Evolutionary conservation across 225 moss, liverwort and hornwort species (phyloP).

Genomic region (Physcomitrellopsis africana): DNA sequence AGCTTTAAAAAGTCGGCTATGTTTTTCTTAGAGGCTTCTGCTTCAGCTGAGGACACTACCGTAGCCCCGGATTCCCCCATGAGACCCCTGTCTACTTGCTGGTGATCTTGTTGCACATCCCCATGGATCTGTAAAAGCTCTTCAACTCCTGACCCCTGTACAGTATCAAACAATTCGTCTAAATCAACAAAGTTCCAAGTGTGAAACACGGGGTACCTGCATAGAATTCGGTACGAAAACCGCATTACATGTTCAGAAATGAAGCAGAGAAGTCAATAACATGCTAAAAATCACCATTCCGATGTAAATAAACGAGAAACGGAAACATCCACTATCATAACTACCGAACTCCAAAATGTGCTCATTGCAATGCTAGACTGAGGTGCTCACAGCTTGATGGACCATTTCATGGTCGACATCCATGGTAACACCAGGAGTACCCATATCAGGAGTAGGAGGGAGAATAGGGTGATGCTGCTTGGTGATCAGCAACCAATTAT

Average conservation of each 20-base stretch:
- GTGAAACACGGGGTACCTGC: neutral
- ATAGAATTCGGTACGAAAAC: neutral
- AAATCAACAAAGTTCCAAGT: conserved; percentile 13
- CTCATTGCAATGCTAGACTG: neutral
- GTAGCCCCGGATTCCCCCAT: conserved; percentile 72
- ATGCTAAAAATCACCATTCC: conserved; percentile 22
- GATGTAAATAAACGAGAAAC: conserved; percentile 15
- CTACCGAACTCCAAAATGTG: conserved; percentile 14
- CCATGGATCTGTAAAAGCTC: conserved; percentile 48
- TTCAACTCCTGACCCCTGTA: conserved; percentile 53
- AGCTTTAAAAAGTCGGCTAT: conserved; percentile 89
- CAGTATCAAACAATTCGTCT: conserved; percentile 25
- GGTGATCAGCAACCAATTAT: conserved; percentile 87
- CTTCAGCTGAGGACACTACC: conserved; percentile 72
- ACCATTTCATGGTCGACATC: conserved; percentile 88
- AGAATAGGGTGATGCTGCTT: conserved; percentile 63
- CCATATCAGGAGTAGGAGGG: conserved; percentile 54
- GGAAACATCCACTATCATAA: conserved; percentile 20
- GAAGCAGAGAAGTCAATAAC: conserved; percentile 18
- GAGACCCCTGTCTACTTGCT: conserved; percentile 61
- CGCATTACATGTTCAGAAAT: conserved; percentile 5
- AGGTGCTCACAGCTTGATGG: conserved; percentile 65
- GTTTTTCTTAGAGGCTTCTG: conserved; percentile 74
- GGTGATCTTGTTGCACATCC: conserved; percentile 58
- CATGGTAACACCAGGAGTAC: conserved; percentile 76